These are phyloP conservation scores for Malus hybrid DNA, from an alignment of 331 rosid genomes.

Conservation along the genomic window DNA sequence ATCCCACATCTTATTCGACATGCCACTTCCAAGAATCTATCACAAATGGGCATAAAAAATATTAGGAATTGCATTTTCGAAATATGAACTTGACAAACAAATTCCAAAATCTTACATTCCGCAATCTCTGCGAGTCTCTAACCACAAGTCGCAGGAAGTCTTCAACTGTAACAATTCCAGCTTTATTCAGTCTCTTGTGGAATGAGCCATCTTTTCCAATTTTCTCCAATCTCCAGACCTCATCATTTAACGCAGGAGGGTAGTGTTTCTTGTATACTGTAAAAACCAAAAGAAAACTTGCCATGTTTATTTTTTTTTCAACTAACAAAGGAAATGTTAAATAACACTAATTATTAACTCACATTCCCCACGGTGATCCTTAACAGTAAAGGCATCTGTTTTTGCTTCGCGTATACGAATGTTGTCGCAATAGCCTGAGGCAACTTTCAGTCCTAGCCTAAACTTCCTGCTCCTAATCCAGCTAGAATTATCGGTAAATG, in stretches of 20 bases:
- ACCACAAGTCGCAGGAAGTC: constrained; percentile 72
- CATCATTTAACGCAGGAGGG: constrained; percentile 68
- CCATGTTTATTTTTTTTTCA: neutral
- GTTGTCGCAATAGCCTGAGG: constrained; percentile 48
- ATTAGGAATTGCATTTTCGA: constrained; percentile 7
- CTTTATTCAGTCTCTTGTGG: constrained; percentile 73
- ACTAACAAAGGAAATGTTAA: neutral
- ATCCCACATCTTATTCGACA: constrained; percentile 98
- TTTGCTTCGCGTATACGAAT: constrained; percentile 77
- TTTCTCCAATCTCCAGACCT: constrained; percentile 92
- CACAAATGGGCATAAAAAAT: constrained; percentile 15
- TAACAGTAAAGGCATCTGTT: constrained; percentile 81
- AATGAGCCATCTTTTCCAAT: constrained; percentile 92
- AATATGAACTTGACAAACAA: constrained; percentile 5
- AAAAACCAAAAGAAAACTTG: constrained; percentile 8
- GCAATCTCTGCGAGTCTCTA: constrained; percentile 65
- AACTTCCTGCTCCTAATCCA: constrained; percentile 95
- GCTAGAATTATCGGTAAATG: constrained; percentile 90
- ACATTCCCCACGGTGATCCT: constrained; percentile 96
- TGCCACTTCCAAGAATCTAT: constrained; percentile 93
- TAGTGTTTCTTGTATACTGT: constrained; percentile 87
- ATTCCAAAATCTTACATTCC: constrained; percentile 54
- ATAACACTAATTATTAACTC: constrained; percentile 22
- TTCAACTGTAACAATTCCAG: constrained; percentile 63
- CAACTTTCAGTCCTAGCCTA: constrained; percentile 78